phyloP scores from a whole-genome alignment of 2,329 filamentous ascomycete genomes.

The Colletotrichum filicis region DNA sequence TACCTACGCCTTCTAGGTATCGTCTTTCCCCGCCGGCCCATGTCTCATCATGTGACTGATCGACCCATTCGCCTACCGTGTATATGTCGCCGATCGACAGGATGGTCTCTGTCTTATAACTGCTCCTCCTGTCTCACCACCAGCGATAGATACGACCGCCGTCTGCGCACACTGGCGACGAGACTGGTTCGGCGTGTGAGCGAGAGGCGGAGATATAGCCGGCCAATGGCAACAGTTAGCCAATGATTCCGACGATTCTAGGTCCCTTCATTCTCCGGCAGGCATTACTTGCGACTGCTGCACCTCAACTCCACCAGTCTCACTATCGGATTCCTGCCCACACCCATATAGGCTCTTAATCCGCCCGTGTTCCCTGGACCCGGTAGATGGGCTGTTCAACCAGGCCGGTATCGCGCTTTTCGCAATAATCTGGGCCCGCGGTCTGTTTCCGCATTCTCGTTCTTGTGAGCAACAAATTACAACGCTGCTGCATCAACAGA shows the following conservation, averaged over 20 bases:
- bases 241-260: background rate
- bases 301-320: conserved; percentile 19
- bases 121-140: background rate
- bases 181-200: background rate
- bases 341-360: background rate
- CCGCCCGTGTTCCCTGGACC: conserved; percentile 12
- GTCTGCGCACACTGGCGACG: background rate
- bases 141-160: background rate
- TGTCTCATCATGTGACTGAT: background rate
- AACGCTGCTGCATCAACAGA: conserved; percentile 15
- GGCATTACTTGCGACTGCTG: background rate
- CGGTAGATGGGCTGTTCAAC: conserved; percentile 16
- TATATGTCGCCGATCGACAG: background rate
- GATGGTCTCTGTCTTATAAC: background rate
- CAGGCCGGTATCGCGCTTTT: conserved; percentile 7
- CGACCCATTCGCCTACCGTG: background rate
- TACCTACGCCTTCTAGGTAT: background rate
- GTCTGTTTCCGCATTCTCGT: background rate
- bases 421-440: background rate
- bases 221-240: background rate
- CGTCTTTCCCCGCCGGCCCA: background rate
- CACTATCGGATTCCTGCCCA: background rate
- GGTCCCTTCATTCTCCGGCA: background rate
- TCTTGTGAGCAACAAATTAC: background rate
- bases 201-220: background rate